Evolutionary conservation across 495 filamentous ascomycete species (phyloP), one percentile per base, ranked within the genome.

Genomic region (Daldinia concentrica): DNA sequence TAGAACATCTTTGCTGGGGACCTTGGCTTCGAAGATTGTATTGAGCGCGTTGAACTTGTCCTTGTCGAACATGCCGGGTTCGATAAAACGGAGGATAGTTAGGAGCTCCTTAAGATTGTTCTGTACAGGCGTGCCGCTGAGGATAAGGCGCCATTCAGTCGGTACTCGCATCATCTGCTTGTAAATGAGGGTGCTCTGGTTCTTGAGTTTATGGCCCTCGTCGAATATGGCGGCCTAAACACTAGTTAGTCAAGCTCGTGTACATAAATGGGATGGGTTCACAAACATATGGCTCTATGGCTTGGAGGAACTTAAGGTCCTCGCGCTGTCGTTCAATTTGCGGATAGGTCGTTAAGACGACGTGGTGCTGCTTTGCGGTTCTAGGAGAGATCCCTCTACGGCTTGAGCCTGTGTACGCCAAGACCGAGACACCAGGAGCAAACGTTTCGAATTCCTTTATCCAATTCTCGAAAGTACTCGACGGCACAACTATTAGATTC

Each of bases 401-500:
- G 78, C 39, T 85, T 62, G 75, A 63, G 5, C 90, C 95, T 61
- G 96, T 93, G 80, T 98, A 99, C 3, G 93, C 87, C 63, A 92
- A 89, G 14, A 97, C 90, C 1, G 80, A 82, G 3, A 99, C 74
- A 0, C 80, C 78, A 0, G 94, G 93, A 22, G 94, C 95, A 79
- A 99, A 99, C 39, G 88, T 90, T 64, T 90, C 80, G 74, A 98
- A 97, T 79, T 99, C 95, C 30, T 91, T 85, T 9, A 94, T 85
- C 95, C 95, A 99, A 76, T 98, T 98, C 69, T 97, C 95, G 52
- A 97, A 85, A 0, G 94, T 98, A 1, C 94, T 97, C 1, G 91
- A 90, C 2, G 96, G 95, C 0, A 98, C 96, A 19, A 99, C 88
- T 34, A 99, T 83, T 39, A 99, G 80, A 76, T 97, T 94, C 32